A percentile compares a stretch with the other conserved stretches of the same genome.
Conservation (phyloP, 179 eudicot species). For the Camellia oleifera region DNA sequence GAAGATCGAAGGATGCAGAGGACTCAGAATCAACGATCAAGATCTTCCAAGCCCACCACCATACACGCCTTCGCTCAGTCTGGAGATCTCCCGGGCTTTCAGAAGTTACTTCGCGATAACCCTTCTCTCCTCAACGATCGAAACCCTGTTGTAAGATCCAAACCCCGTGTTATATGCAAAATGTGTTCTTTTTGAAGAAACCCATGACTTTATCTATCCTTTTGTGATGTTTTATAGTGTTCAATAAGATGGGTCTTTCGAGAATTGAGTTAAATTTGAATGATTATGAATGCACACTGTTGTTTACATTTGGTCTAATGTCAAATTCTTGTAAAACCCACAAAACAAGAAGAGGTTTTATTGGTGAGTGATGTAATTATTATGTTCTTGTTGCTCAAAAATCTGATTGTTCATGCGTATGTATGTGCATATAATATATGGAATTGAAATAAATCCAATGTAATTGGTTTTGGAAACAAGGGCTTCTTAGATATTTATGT, state of each 20-base stretch:
- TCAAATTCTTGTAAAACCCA: neutral
- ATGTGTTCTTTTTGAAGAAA: neutral
- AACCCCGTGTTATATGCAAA: neutral
- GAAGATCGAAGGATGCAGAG: constrained; percentile 42
- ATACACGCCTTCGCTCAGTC: constrained; percentile 83
- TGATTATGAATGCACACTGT: neutral
- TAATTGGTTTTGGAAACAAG: too few species aligned
- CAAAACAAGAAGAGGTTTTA: neutral
- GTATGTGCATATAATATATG: too few species aligned
- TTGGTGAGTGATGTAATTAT: neutral
- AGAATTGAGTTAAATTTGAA: neutral
- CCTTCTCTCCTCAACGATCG: constrained; percentile 85
- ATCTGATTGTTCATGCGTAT: too few species aligned
- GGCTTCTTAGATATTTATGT: too few species aligned
- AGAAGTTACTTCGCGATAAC: constrained; percentile 52
- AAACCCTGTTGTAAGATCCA: constrained; percentile 73
- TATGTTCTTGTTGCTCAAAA: too few species aligned
- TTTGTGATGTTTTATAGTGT: neutral
- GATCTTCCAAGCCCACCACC: constrained; percentile 60
- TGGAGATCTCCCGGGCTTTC: constrained; percentile 63
- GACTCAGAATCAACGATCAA: constrained; percentile 52
- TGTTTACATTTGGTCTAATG: neutral
- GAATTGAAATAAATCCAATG: too few species aligned
- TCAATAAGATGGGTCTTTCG: neutral
- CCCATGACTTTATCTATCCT: neutral